Evolutionary conservation across 1,284 basidiomycete species (phyloP).

Genomic region (Rhodotorula sp.): DNA sequence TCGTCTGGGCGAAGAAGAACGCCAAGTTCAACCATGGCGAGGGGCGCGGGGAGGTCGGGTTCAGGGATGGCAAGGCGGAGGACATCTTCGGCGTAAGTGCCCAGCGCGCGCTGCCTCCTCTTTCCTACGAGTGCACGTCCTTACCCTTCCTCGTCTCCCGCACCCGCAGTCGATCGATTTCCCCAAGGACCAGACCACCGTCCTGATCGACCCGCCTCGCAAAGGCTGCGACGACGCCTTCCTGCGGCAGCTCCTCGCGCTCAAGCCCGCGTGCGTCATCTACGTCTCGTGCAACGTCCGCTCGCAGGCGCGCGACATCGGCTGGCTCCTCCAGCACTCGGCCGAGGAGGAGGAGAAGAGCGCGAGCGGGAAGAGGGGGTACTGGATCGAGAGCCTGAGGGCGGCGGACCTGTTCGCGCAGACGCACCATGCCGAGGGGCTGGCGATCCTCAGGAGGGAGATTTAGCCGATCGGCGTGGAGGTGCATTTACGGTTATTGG

Average conservation of each 20-base stretch:
- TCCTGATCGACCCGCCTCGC: conserved; percentile 83
- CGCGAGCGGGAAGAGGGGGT: conserved; percentile 52
- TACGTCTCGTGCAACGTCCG: conserved; percentile 93
- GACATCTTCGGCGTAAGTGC: conserved; percentile 58
- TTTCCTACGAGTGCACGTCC: background rate
- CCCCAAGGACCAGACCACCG: conserved; percentile 66
- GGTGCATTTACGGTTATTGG: background rate
- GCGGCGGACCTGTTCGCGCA: conserved; percentile 93
- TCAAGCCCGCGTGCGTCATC: conserved; percentile 71
- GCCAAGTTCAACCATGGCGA: conserved; percentile 68
- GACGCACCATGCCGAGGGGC: conserved; percentile 81
- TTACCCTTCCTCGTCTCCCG: background rate
- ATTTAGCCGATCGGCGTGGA: background rate
- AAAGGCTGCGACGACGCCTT: conserved; percentile 87
- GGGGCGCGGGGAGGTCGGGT: conserved; percentile 52
- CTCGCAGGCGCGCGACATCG: conserved; percentile 79
- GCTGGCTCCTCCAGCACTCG: conserved; percentile 62
- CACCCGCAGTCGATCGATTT: conserved; percentile 57
- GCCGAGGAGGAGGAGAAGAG: conserved; percentile 47
- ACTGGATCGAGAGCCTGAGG: conserved; percentile 73
- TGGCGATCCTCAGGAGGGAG: conserved; percentile 62
- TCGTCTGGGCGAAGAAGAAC: conserved; percentile 77
- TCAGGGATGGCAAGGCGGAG: conserved; percentile 60
- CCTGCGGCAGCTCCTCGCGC: conserved; percentile 70
- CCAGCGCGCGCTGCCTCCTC: too few relatives aligned